A percentile compares a stretch with the other conserved stretches of the same genome.
These are phyloP conservation scores for Spizellomyces sp. DNA, from an alignment of 192 early-diverging fungal species.

Conservation along the genomic window DNA sequence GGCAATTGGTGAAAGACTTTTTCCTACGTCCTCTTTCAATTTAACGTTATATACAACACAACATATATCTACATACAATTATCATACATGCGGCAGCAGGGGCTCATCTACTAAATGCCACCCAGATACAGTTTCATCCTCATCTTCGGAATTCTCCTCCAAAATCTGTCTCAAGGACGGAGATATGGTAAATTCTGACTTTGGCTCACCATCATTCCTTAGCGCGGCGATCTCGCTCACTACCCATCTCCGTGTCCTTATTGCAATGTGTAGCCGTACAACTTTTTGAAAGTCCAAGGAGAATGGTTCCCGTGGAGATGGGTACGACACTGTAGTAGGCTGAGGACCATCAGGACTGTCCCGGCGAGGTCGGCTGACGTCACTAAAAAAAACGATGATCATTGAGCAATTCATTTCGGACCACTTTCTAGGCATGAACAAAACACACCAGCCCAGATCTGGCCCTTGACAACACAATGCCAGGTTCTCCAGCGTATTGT, in stretches of 20 bases:
- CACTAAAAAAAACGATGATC: neutral
- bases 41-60: too few species aligned
- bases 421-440: neutral
- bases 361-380: constrained; percentile 2
- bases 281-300: constrained; percentile 25
- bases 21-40: too few species aligned
- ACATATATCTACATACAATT: neutral
- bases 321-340: too few species aligned
- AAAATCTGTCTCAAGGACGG: constrained; percentile 5
- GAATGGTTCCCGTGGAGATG: neutral
- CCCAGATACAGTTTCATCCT: neutral
- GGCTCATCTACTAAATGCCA: constrained; percentile 28
- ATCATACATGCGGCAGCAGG: neutral
- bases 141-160: constrained; percentile 21
- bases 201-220: too few species aligned
- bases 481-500: constrained; percentile 49
- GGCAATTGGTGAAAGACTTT: too few species aligned
- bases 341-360: neutral
- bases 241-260: neutral
- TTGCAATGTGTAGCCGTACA: constrained; percentile 15
- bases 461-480: constrained; percentile 47
- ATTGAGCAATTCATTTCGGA: neutral
- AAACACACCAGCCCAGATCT: constrained; percentile 39
- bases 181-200: neutral
- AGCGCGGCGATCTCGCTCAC: neutral